Conservation (phyloP, 257 asterid species). For the Capsicum chinense region DNA sequence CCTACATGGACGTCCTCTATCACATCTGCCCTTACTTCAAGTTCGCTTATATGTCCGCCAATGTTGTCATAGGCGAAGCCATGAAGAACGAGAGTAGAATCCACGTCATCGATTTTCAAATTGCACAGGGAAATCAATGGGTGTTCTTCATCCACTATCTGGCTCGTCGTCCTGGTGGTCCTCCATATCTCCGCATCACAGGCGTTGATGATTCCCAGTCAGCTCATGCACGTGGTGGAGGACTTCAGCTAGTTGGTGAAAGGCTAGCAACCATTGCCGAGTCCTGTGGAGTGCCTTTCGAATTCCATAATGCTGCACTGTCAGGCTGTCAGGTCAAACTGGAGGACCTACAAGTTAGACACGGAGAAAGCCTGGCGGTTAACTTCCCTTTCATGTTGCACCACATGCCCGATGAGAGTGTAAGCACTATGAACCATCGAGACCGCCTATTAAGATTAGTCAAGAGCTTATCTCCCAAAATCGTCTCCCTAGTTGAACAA, state of each 20-base stretch:
- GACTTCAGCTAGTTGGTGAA: conserved; percentile 74
- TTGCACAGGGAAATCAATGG: conserved; percentile 99
- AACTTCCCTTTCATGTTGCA: conserved; percentile 84
- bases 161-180: conserved; percentile 57
- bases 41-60: conserved; percentile 84
- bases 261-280: conserved; percentile 62
- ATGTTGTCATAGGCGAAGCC: conserved; percentile 72
- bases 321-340: conserved; percentile 66
- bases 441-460: conserved; percentile 79
- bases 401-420: conserved; percentile 99
- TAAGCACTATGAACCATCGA: conserved; percentile 73
- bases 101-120: conserved; percentile 87
- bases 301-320: conserved; percentile 77
- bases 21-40: conserved; percentile 83
- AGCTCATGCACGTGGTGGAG: conserved; percentile 88
- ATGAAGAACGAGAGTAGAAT: conserved; percentile 69
- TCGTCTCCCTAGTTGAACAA: conserved; percentile 78
- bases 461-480: conserved; percentile 75
- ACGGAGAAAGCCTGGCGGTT: conserved; percentile 83
- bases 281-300: conserved; percentile 74
- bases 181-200: conserved; percentile 55
- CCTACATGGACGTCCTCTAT: conserved; percentile 82
- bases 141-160: conserved; percentile 52
- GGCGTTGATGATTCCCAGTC: conserved; percentile 71
- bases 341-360: conserved; percentile 53